A percentile compares a stretch with the other conserved stretches of the same genome.
These are phyloP conservation scores for Pelagophyceae sp. DNA, from an alignment of 352 stramenopile genomes.

Conservation along the genomic window DNA sequence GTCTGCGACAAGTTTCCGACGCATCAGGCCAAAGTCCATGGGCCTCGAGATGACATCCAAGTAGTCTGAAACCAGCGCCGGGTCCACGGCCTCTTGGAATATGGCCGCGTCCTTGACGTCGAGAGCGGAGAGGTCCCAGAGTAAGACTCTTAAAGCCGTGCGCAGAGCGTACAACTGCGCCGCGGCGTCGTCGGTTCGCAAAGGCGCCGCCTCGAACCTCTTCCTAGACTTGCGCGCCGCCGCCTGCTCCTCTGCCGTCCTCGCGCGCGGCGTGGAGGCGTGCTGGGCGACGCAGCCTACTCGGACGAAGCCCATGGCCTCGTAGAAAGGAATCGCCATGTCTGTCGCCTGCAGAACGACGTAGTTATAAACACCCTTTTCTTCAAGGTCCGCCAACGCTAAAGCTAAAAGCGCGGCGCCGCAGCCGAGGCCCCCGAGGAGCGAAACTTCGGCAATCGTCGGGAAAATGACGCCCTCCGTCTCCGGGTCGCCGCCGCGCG, in stretches of 20 bases:
- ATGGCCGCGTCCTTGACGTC: background rate
- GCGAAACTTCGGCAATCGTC: slow-evolving; percentile 55
- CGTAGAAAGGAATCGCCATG: slow-evolving; percentile 63
- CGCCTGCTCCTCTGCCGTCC: background rate
- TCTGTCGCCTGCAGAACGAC: slow-evolving; percentile 61
- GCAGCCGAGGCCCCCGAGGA: slow-evolving; percentile 56
- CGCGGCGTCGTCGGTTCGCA: too few relatives aligned
- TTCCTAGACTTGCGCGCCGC: background rate
- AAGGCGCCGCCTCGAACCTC: too few relatives aligned
- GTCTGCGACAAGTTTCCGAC: background rate
- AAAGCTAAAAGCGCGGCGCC: slow-evolving; percentile 30
- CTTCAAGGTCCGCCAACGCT: too few relatives aligned
- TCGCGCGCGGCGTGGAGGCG: background rate
- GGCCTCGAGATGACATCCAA: background rate
- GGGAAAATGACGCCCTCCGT: slow-evolving; percentile 62
- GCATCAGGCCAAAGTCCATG: background rate
- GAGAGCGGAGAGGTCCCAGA: background rate
- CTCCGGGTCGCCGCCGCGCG: slow-evolving; percentile 52
- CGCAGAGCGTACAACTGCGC: slow-evolving; percentile 1
- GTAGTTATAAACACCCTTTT: slow-evolving; percentile 43
- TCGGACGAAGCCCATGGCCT: slow-evolving; percentile 50
- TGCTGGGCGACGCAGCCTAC: slow-evolving; percentile 28
- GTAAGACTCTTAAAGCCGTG: background rate
- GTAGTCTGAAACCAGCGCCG: background rate
- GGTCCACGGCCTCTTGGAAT: background rate